A percentile compares a stretch with the other conserved stretches of the same genome.
Conservation (phyloP, 2,329 filamentous ascomycete genomes). For the Zelopaecilomyces penicillatus region DNA sequence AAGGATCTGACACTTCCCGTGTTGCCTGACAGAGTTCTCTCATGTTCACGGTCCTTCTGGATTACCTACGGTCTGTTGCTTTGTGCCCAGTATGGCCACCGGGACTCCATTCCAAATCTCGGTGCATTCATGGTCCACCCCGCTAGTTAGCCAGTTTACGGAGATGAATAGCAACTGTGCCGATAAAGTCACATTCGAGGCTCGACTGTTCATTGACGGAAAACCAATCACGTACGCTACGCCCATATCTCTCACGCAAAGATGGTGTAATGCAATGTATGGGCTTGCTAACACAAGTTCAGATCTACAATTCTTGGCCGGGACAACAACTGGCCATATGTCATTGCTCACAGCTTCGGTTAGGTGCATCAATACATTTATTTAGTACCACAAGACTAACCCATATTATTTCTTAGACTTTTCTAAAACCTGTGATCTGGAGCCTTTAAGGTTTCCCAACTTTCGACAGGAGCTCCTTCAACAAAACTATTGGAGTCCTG, state of each 20-base stretch:
- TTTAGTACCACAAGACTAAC: too few species aligned
- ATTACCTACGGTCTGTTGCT: constrained; percentile 62
- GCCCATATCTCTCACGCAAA: background rate
- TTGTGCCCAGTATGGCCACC: constrained; percentile 55
- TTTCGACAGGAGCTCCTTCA: constrained; percentile 63
- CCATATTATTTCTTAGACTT: constrained; percentile 28
- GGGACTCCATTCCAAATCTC: constrained; percentile 61
- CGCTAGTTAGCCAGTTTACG: constrained; percentile 49
- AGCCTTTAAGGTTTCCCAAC: constrained; percentile 59
- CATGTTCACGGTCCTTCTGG: constrained; percentile 39
- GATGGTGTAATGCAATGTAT: background rate
- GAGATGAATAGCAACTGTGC: constrained; percentile 46
- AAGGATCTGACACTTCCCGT: background rate
- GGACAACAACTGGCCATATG: constrained; percentile 40
- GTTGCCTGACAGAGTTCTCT: constrained; percentile 36
- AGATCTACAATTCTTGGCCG: constrained; percentile 50
- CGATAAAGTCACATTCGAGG: constrained; percentile 53
- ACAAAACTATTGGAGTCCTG: constrained; percentile 63
- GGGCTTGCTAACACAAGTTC: background rate
- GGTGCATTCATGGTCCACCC: constrained; percentile 63
- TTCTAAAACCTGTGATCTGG: constrained; percentile 49
- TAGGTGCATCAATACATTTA: constrained; percentile 14
- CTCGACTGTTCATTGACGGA: constrained; percentile 62
- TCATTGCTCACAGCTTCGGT: constrained; percentile 39
- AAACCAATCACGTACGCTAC: constrained; percentile 45